Conservation (phyloP, 192 early-diverging fungal genomes). For the Podila verticillata region DNA sequence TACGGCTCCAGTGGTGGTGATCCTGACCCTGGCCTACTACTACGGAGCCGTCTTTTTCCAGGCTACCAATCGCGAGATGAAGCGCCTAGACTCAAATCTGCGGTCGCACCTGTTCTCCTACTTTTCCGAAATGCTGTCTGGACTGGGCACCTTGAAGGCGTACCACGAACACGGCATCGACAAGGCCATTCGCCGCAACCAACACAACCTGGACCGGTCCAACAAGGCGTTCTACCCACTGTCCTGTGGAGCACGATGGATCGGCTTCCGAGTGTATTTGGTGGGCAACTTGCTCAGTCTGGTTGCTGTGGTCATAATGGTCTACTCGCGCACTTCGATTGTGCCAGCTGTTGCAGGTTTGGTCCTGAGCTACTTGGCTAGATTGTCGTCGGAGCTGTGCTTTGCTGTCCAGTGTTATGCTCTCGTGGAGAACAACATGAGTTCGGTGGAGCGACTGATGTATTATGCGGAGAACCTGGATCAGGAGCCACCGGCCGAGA, state of each 20-base stretch:
- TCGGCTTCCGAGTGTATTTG: conserved; percentile 11
- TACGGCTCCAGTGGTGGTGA: conserved; percentile 59
- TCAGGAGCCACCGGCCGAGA: conserved; percentile 82
- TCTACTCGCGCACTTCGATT: conserved; percentile 58
- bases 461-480: conserved; percentile 34
- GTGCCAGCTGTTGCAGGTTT: conserved; percentile 87
- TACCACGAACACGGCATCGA: conserved; percentile 63
- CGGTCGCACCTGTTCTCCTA: conserved; percentile 69
- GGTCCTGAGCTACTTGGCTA: conserved; percentile 80
- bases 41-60: conserved; percentile 64
- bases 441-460: conserved; percentile 35
- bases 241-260: conserved; percentile 15
- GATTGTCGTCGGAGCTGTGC: conserved; percentile 78
- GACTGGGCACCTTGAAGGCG: conserved; percentile 70
- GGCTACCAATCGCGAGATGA: conserved; percentile 68
- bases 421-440: conserved; percentile 61
- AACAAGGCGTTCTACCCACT: conserved; percentile 16
- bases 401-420: conserved; percentile 81
- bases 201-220: conserved; percentile 23
- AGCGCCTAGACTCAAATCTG: conserved; percentile 68
- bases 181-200: conserved; percentile 27
- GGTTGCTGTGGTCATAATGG: conserved; percentile 51
- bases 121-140: conserved; percentile 67
- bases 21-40: conserved; percentile 63
- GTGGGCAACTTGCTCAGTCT: conserved; percentile 26